Percentiles rank a stretch among this genome's conserved stretches.
phyloP scores from a whole-genome alignment of 768 basidiomycete genomes.

The Trametes cubensis region DNA sequence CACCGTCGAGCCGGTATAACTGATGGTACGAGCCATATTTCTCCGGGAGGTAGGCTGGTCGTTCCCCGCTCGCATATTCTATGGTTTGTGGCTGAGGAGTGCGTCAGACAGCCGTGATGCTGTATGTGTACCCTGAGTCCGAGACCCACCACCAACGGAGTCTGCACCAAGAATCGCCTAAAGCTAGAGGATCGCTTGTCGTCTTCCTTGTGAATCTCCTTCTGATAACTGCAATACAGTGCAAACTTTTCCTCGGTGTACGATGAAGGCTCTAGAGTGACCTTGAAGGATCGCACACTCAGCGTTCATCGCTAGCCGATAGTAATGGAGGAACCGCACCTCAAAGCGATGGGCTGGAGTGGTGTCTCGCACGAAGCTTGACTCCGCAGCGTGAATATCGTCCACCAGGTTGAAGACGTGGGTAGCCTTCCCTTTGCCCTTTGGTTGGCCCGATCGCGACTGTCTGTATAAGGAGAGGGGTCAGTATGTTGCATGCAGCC shows the following conservation, averaged over 20 bases:
- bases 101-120: background rate
- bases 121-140: too few species aligned
- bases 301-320: background rate
- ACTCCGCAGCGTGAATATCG: conserved; percentile 62
- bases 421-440: conserved; percentile 5
- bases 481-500: too few species aligned
- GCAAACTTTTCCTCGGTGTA: conserved; percentile 80
- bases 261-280: conserved; percentile 73
- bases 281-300: conserved; percentile 47
- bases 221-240: conserved; percentile 79
- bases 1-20: conserved; percentile 78
- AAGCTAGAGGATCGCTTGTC: conserved; percentile 57
- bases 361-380: conserved; percentile 33
- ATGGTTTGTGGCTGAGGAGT: conserved; percentile 58
- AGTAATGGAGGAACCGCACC: conserved; percentile 39
- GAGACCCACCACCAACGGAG: conserved; percentile 66
- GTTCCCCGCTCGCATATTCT: conserved; percentile 47
- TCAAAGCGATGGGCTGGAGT: conserved; percentile 58
- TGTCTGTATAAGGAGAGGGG: too few species aligned
- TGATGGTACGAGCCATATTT: conserved; percentile 94
- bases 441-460: too few species aligned
- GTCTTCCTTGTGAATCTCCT: conserved; percentile 72
- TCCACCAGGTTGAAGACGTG: conserved; percentile 44
- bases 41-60: conserved; percentile 63
- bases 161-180: conserved; percentile 74